Conservation (phyloP, 2,329 filamentous ascomycete species). For the Aspergillus fumigatus region DNA sequence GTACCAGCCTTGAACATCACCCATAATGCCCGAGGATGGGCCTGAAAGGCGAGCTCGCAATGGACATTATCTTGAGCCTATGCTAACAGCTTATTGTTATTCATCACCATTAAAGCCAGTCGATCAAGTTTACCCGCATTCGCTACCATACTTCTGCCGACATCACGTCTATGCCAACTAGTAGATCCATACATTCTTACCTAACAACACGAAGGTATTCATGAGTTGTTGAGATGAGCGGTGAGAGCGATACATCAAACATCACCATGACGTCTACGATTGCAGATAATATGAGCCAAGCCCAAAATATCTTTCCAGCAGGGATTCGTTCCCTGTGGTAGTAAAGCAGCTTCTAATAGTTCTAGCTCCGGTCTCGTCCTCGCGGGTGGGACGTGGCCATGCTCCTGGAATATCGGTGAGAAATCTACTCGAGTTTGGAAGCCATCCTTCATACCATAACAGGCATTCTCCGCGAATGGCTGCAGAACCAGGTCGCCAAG, state of each 20-base stretch:
- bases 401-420: too few species aligned
- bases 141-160: too few species aligned
- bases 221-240: conserved; percentile 2
- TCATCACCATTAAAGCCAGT: not conserved
- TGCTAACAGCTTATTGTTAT: not conserved
- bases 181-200: not conserved
- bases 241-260: conserved; percentile 2
- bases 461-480: not conserved
- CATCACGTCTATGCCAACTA: too few species aligned
- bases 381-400: not conserved
- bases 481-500: not conserved
- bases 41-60: not conserved
- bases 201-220: not conserved
- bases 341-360: not conserved
- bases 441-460: not conserved
- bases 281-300: not conserved
- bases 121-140: not conserved
- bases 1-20: not conserved
- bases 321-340: not conserved
- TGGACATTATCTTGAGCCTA: not conserved
- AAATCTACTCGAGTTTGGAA: not conserved
- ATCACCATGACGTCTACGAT: not conserved
- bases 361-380: not conserved
- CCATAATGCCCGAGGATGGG: not conserved
- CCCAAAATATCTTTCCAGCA: conserved; percentile 5